These are phyloP conservation scores for Thelephora aurantiotincta DNA, from an alignment of 768 basidiomycete species.

Conservation along the genomic window DNA sequence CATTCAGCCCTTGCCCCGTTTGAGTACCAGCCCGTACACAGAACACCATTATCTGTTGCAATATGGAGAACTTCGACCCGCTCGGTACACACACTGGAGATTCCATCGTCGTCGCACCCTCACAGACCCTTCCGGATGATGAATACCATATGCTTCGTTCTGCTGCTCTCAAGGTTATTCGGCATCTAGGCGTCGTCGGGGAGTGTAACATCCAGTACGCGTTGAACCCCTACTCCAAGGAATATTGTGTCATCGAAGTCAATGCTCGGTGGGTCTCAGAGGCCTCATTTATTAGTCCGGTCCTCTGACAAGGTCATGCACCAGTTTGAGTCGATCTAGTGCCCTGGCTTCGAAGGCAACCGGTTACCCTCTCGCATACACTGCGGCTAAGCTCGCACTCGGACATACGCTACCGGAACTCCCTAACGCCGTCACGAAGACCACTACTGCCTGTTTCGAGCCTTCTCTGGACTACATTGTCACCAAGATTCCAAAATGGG, in stretches of 20 bases:
- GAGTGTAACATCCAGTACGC: conserved; percentile 99
- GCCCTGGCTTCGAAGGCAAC: conserved; percentile 98
- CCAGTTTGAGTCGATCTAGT: conserved; percentile 21
- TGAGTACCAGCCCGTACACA: conserved; percentile 14
- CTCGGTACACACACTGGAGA: conserved; percentile 98
- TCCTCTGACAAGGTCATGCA: conserved; percentile 2
- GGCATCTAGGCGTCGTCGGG: conserved; percentile 84
- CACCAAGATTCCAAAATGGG: conserved; percentile 99
- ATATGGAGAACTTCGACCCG: conserved; percentile 99
- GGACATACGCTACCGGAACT: conserved; percentile 96
- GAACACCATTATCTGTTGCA: conserved; percentile 99
- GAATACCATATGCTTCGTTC: conserved; percentile 99
- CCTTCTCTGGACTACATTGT: conserved; percentile 98
- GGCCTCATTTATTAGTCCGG: conserved; percentile 24
- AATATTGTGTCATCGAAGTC: conserved; percentile 98
- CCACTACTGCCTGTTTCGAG: conserved; percentile 98
- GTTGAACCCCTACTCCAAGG: conserved; percentile 79
- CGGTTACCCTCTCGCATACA: conserved; percentile 97
- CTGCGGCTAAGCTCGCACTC: conserved; percentile 96
- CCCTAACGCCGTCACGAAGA: conserved; percentile 98
- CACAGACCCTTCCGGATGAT: conserved; percentile 93
- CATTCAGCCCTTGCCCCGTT: conserved; percentile 1
- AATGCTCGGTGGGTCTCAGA: conserved; percentile 88
- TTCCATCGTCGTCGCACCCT: conserved; percentile 97
- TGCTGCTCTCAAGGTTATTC: conserved; percentile 81